phyloP scores from a whole-genome alignment of 2,329 filamentous ascomycete genomes.

The Neofusicoccum umdonicola region DNA sequence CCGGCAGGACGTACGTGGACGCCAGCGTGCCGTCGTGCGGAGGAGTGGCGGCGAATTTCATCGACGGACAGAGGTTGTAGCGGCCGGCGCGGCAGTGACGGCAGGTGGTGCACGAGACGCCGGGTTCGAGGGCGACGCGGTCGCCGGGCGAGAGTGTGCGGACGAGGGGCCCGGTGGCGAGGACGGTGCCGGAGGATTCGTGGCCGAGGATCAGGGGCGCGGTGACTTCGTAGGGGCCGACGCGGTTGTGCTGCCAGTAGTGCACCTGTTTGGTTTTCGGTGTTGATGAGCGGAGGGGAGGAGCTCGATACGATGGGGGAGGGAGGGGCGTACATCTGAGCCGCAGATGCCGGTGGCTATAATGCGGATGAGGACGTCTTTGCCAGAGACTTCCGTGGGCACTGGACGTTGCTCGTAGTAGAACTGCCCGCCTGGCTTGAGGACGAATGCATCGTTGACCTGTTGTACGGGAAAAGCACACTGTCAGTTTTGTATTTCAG shows the following conservation, averaged over 20 bases:
- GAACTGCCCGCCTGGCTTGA: not conserved
- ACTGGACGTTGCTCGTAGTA: not conserved
- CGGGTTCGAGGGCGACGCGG: slow-evolving; percentile 23
- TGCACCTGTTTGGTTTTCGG: slow-evolving; percentile 53
- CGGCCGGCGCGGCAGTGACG: slow-evolving; percentile 40
- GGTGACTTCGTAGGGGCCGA: slow-evolving; percentile 55
- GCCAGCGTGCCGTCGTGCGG: slow-evolving; percentile 43
- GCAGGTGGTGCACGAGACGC: slow-evolving; percentile 37
- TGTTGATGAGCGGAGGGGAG: slow-evolving; percentile 63
- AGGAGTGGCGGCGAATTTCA: slow-evolving; percentile 44
- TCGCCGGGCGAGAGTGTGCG: slow-evolving; percentile 24
- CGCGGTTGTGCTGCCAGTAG: slow-evolving; percentile 63
- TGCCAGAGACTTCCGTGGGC: not conserved
- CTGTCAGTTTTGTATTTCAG: no score
- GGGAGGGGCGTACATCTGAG: slow-evolving; percentile 53
- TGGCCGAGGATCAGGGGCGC: slow-evolving; percentile 57
- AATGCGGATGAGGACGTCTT: slow-evolving; percentile 59
- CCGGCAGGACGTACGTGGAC: slow-evolving; percentile 41
- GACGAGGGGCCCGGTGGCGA: slow-evolving; percentile 18
- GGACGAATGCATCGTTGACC: not conserved
- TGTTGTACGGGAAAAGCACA: not conserved
- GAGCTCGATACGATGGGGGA: not conserved
- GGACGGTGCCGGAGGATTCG: slow-evolving; percentile 22
- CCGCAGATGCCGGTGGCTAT: slow-evolving; percentile 67
- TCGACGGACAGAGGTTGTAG: slow-evolving; percentile 42